Evolutionary conservation across 768 basidiomycete genomes (phyloP).

Genomic region (Podaxis sp.): DNA sequence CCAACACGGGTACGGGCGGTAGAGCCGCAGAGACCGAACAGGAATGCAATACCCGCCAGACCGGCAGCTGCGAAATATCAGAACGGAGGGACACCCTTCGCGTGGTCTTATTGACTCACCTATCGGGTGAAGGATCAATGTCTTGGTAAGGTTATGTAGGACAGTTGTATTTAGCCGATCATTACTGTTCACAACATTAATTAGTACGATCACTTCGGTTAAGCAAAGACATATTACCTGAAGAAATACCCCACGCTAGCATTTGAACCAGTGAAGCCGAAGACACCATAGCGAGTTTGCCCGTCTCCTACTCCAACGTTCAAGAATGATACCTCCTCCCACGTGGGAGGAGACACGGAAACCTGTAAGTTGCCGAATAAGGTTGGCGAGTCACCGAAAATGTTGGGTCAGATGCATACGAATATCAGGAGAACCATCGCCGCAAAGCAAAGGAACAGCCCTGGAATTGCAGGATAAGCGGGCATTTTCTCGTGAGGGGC

Average conservation of each 20-base stretch:
- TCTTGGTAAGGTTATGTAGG: constrained; percentile 69
- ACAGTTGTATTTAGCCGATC: constrained; percentile 46
- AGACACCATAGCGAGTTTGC: constrained; percentile 64
- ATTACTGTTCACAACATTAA: constrained; percentile 29
- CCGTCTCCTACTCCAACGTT: constrained; percentile 40
- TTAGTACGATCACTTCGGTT: not conserved
- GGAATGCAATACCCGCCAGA: constrained; percentile 59
- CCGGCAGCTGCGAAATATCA: constrained; percentile 49
- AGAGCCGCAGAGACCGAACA: constrained; percentile 67
- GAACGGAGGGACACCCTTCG: constrained; percentile 7
- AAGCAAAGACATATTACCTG: constrained; percentile 35
- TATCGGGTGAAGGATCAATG: constrained; percentile 80
- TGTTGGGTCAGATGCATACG: constrained; percentile 38
- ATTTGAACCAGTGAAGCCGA: constrained; percentile 66
- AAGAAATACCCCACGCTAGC: constrained; percentile 59
- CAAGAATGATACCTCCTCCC: constrained; percentile 71
- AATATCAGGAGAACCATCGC: constrained; percentile 71
- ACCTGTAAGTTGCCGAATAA: constrained; percentile 37
- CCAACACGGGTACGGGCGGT: constrained; percentile 63
- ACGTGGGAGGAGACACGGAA: constrained; percentile 73
- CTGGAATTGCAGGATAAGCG: constrained; percentile 63
- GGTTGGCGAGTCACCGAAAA: constrained; percentile 3
- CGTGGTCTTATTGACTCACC: constrained; percentile 38
- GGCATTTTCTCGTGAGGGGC: constrained; percentile 4
- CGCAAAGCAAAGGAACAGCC: constrained; percentile 69